Evolutionary conservation across 2,329 filamentous ascomycete species (phyloP).

Genomic region (Talaromyces sp.): DNA sequence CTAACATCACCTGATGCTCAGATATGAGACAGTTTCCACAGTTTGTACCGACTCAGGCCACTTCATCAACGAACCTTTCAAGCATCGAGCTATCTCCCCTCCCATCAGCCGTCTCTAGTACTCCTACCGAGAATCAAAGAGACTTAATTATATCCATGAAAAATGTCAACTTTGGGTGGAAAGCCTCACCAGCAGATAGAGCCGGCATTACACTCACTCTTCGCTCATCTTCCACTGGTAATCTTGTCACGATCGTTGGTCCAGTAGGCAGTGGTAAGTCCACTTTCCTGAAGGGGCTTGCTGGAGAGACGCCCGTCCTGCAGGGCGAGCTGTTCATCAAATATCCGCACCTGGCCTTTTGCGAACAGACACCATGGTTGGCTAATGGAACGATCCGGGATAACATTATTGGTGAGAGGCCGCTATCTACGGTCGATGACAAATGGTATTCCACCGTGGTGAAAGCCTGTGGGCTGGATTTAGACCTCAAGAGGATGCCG

Average conservation of each 20-base stretch:
- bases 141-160: background rate
- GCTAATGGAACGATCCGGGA: constrained; percentile 30
- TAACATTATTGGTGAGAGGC: constrained; percentile 30
- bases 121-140: background rate
- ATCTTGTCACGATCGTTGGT: background rate
- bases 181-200: background rate
- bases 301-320: background rate
- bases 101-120: background rate
- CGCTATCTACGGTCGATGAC: constrained; percentile 9
- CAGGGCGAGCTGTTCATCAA: background rate
- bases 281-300: background rate
- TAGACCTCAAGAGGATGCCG: constrained; percentile 32
- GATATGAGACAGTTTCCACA: background rate
- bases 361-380: constrained; percentile 30
- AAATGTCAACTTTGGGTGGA: background rate
- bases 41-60: background rate
- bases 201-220: background rate
- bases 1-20: background rate
- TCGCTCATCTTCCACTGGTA: background rate
- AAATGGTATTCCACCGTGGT: background rate
- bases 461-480: constrained; percentile 26
- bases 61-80: background rate
- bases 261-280: background rate
- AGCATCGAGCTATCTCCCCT: background rate
- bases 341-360: constrained; percentile 27